A percentile compares a stretch with the other conserved stretches of the same genome.
phyloP scores from a whole-genome alignment of 2,329 filamentous ascomycete genomes.

The Penicillium digitatum region DNA sequence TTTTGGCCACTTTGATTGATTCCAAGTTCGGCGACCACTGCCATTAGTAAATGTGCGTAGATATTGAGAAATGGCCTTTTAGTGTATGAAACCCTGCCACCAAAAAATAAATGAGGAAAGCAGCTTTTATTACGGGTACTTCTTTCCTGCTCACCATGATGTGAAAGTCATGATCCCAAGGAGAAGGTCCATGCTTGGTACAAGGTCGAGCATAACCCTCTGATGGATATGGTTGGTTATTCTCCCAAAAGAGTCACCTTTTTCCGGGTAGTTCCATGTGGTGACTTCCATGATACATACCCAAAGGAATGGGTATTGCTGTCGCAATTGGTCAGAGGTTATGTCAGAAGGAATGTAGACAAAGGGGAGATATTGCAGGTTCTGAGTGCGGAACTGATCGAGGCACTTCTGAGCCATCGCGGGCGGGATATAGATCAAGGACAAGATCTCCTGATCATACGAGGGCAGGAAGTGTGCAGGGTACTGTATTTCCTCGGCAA shows the following conservation, averaged over 20 bases:
- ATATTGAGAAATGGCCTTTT: constrained; percentile 20
- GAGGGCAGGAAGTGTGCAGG: background rate
- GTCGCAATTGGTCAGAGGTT: constrained; percentile 27
- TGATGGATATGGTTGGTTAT: constrained; percentile 22
- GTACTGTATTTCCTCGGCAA: background rate
- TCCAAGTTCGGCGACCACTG: constrained; percentile 23
- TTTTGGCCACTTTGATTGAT: constrained; percentile 19
- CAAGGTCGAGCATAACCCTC: constrained; percentile 19
- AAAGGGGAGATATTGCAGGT: constrained; percentile 30
- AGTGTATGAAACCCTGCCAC: constrained; percentile 21
- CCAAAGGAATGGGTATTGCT: constrained; percentile 40
- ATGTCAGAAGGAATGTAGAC: constrained; percentile 20
- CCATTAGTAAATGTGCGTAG: constrained; percentile 23
- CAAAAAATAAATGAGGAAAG: background rate
- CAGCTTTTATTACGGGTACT: background rate
- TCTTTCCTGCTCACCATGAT: constrained; percentile 15
- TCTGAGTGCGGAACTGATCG: constrained; percentile 20
- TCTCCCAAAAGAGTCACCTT: constrained; percentile 14
- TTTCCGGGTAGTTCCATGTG: constrained; percentile 13
- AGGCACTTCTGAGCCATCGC: constrained; percentile 19
- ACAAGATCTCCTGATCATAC: constrained; percentile 9
- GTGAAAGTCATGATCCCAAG: constrained; percentile 22
- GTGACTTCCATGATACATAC: constrained; percentile 37
- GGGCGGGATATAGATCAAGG: constrained; percentile 13
- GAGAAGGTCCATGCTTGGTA: constrained; percentile 21